Evolutionary conservation across 2,329 filamentous ascomycete species (phyloP).

Genomic region (Cladophialophora psammophila): DNA sequence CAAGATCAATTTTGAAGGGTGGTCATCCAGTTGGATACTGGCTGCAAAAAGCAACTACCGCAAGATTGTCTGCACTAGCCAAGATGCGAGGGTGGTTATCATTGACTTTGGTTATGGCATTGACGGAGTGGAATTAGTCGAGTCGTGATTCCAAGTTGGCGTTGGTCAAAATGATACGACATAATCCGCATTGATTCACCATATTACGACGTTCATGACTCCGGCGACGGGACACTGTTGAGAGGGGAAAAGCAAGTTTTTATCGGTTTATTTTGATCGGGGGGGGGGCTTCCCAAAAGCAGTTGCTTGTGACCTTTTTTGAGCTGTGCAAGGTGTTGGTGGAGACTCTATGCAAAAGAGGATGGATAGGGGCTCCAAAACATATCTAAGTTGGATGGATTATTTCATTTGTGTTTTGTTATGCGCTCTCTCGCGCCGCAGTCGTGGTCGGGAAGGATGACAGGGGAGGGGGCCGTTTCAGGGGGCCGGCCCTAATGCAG

Average conservation of each 20-base stretch:
- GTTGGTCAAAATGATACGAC: constrained; percentile 11
- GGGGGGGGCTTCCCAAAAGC: background rate
- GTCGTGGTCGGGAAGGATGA: constrained; percentile 15
- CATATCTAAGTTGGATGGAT: constrained; percentile 1
- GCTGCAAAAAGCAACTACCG: constrained; percentile 96
- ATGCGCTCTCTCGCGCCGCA: background rate
- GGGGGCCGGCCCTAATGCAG: constrained; percentile 31
- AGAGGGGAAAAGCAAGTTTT: background rate
- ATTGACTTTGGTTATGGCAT: constrained; percentile 83
- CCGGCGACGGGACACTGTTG: constrained; percentile 12
- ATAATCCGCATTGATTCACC: constrained; percentile 22
- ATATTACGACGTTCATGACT: constrained; percentile 29
- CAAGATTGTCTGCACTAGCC: constrained; percentile 91
- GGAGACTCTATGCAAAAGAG: background rate
- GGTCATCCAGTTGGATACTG: constrained; percentile 96
- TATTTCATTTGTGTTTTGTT: constrained; percentile 2
- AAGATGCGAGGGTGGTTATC: constrained; percentile 89
- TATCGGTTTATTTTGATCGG: constrained; percentile 10
- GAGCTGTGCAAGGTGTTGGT: constrained; percentile 32
- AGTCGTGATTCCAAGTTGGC: constrained; percentile 41
- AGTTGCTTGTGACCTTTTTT: constrained; percentile 15
- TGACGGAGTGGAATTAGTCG: constrained; percentile 61
- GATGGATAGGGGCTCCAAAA: constrained; percentile 13
- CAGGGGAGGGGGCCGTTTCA: constrained; percentile 24
- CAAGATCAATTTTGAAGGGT: constrained; percentile 86